phyloP scores from a whole-genome alignment of 2,329 filamentous ascomycete genomes.

The Xylaria polymorpha region DNA sequence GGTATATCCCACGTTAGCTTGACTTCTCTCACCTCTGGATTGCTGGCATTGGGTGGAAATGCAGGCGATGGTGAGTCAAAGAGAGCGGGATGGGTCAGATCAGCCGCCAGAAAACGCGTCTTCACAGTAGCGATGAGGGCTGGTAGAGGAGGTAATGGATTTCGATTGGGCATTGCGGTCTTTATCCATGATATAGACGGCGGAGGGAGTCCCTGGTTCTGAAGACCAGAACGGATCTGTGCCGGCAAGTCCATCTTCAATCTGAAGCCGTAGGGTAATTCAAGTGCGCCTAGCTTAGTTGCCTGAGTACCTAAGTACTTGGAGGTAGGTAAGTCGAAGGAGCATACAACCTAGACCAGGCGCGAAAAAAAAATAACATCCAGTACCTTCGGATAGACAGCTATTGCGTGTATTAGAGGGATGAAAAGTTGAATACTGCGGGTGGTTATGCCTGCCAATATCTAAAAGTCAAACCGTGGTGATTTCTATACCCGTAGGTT shows the following conservation, averaged over 20 bases:
- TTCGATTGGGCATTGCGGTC: constrained; percentile 68
- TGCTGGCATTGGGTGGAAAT: constrained; percentile 67
- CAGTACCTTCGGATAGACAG: not conserved
- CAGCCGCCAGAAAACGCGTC: constrained; percentile 80
- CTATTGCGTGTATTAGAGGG: not conserved
- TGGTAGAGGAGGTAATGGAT: constrained; percentile 70
- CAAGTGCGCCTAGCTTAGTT: not conserved
- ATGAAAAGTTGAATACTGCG: no score
- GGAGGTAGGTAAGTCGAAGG: not conserved
- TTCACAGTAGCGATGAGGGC: constrained; percentile 82
- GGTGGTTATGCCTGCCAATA: no score
- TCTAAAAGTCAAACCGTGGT: not conserved
- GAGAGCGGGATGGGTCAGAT: constrained; percentile 73
- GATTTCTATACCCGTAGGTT: no score
- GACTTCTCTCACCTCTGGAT: constrained; percentile 65
- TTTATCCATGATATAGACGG: constrained; percentile 70
- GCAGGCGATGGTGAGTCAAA: constrained; percentile 56
- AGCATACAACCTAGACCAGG: not conserved
- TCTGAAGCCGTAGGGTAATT: not conserved
- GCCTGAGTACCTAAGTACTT: not conserved
- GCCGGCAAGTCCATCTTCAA: constrained; percentile 51
- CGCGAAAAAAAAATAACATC: no score
- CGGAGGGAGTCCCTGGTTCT: constrained; percentile 65
- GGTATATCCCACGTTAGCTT: constrained; percentile 71
- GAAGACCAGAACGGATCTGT: constrained; percentile 65